Conservation (phyloP, 768 basidiomycete species). For the Podaxis rugospora region DNA sequence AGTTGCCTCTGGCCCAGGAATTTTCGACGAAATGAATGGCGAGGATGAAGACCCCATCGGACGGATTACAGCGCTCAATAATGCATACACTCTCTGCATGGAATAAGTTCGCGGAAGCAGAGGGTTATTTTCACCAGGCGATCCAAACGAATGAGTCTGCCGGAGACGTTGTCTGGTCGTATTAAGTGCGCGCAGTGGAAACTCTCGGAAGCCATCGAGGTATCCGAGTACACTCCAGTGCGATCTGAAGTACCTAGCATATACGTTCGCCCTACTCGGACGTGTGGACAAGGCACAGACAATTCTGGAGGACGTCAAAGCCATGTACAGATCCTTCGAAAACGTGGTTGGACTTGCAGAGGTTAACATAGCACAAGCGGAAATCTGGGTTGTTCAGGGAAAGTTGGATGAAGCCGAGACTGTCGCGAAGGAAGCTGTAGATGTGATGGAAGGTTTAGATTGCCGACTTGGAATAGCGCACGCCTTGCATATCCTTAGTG, state of each 20-base stretch:
- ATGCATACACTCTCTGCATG: constrained; percentile 14
- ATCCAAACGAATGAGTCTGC: constrained; percentile 12
- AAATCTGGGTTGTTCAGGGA: background rate
- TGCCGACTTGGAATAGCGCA: constrained; percentile 6
- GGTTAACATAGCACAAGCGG: background rate
- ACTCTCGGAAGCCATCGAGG: constrained; percentile 2
- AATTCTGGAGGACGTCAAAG: constrained; percentile 4
- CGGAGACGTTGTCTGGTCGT: constrained; percentile 17
- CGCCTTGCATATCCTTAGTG: constrained; percentile 5
- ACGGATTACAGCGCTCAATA: constrained; percentile 20
- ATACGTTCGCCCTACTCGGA: background rate
- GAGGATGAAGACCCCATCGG: constrained; percentile 16
- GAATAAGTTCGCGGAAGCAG: constrained; percentile 18
- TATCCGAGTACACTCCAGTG: background rate
- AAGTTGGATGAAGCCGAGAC: background rate
- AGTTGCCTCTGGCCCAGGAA: constrained; percentile 11
- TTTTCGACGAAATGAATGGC: constrained; percentile 13
- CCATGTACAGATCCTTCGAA: background rate
- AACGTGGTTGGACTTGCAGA: constrained; percentile 2
- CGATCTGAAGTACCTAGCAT: constrained; percentile 7
- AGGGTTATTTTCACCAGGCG: constrained; percentile 18
- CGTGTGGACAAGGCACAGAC: background rate
- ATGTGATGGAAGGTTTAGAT: background rate
- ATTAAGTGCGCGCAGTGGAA: constrained; percentile 6
- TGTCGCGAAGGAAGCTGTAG: background rate